phyloP scores from a whole-genome alignment of 2,329 filamentous ascomycete species.

The Coleophoma eucalyptorum region DNA sequence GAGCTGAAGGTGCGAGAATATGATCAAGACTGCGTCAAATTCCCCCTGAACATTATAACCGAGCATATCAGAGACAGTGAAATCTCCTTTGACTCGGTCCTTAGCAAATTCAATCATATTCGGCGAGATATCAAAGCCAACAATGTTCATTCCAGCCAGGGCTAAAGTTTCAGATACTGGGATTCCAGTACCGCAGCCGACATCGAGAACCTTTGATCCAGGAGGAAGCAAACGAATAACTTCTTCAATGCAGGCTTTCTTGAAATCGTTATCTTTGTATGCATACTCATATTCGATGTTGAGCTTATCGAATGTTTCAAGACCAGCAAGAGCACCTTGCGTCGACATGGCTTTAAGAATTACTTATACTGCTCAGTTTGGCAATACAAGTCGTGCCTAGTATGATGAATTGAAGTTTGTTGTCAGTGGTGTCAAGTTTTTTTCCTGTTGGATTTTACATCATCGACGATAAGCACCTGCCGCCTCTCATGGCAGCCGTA shows the following conservation, averaged over 20 bases:
- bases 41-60: slow-evolving; percentile 15
- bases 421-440: too few species aligned
- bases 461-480: too few species aligned
- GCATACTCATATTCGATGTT: slow-evolving; percentile 26
- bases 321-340: slow-evolving; percentile 13
- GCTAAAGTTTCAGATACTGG: slow-evolving; percentile 24
- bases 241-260: slow-evolving; percentile 15
- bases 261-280: slow-evolving; percentile 23
- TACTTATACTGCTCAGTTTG: too few species aligned
- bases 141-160: slow-evolving; percentile 22
- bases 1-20: slow-evolving; percentile 24
- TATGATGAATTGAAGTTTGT: too few species aligned
- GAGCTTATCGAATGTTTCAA: slow-evolving; percentile 19
- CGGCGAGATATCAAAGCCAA: slow-evolving; percentile 24
- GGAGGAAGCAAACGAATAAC: slow-evolving; percentile 11
- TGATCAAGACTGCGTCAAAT: slow-evolving; percentile 25
- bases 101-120: slow-evolving; percentile 25
- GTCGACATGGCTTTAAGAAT: slow-evolving; percentile 8
- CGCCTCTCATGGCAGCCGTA: too few species aligned
- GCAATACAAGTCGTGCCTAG: too few species aligned
- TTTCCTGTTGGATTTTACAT: too few species aligned
- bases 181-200: slow-evolving; percentile 29
- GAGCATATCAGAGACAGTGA: slow-evolving; percentile 22
- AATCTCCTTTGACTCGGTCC: slow-evolving; percentile 12
- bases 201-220: slow-evolving; percentile 19